Percentiles rank a stretch among this genome's conserved stretches.
Evolutionary conservation across 176 grass and related monocot genomes (phyloP).

Genomic region (Pontederia paniculata): DNA sequence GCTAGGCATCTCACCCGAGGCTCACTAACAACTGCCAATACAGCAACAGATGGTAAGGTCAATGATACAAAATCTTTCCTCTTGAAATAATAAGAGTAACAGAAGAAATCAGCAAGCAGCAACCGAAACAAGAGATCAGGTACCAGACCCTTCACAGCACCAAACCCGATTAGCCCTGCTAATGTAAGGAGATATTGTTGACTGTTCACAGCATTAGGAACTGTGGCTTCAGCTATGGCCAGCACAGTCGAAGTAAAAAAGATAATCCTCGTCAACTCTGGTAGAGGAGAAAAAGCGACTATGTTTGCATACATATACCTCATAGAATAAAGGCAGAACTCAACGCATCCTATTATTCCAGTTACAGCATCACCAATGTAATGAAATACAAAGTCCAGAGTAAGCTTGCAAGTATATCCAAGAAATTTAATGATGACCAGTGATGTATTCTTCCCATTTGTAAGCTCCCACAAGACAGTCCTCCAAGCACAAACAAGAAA

Average conservation of each 20-base stretch:
- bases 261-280: conserved; percentile 22
- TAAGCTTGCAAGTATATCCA: conserved; percentile 4
- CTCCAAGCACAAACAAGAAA: conserved; percentile 29
- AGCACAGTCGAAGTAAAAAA: conserved; percentile 8
- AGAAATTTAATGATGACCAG: not conserved
- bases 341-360: conserved; percentile 8
- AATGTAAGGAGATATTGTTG: conserved; percentile 20
- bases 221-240: conserved; percentile 23
- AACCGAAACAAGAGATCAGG: conserved; percentile 25
- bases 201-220: conserved; percentile 15
- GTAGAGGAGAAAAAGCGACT: conserved; percentile 23
- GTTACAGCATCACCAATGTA: conserved; percentile 15
- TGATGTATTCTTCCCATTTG: conserved; percentile 14
- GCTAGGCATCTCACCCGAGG: conserved; percentile 22
- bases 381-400: conserved; percentile 15
- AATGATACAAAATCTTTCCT: conserved; percentile 16
- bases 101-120: conserved; percentile 16
- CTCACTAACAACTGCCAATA: conserved; percentile 20
- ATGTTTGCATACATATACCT: conserved; percentile 16
- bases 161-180: conserved; percentile 20
- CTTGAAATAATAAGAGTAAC: conserved; percentile 19
- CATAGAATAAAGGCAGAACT: conserved; percentile 16
- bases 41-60: conserved; percentile 13
- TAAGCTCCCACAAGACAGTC: conserved; percentile 21
- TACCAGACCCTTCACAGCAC: conserved; percentile 15